Evolutionary conservation across 805 yeast species (phyloP), one percentile per base, ranked within the genome.

Genomic region (Tetrapisispora nanseiensis): DNA sequence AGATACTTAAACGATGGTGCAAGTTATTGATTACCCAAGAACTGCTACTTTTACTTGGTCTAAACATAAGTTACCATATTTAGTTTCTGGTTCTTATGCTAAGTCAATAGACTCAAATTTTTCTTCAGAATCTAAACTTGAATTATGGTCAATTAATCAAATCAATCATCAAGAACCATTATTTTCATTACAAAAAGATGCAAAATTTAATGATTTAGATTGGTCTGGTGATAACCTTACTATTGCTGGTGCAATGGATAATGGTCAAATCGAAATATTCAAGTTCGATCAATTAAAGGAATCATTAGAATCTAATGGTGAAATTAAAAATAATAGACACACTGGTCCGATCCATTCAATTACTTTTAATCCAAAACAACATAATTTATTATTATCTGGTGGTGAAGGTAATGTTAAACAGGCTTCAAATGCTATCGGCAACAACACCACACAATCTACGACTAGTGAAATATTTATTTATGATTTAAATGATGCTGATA

Each of bases 31-130:
- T 64, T 78, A 86, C 56, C 71, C 76, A 48, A 74, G 86, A 52
- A 85, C 96, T 12, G 89, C 96, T 40, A 80, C 95, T n/a, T 86
- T 92, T 67, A 95, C 97, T 34, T 90, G 97, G 97, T 85, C 95
- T 36, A 76, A 80, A 50, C 84, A 77, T 51, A 61, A 62, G 41
- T 65, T 78, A 47, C 97, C 97, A 15, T 64, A 76, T 41, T 60
- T 92, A 50, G 97, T 87, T 19, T 77, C 95, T 1, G 98, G 96
- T 19, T 83, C 96, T 0, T 83, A 86, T n/a, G 89, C 97, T 0
- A 97, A 97, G 7, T 94, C 96, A 12, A 82, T 92, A 53, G 96
- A 86, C 59, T 84, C 83, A 33, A 79, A 82, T 58, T 89, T 89
- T 63, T 79, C 89, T 32, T 78, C 92, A 18, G 72, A 79, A 23